These are phyloP conservation scores for Chaetomiaceae sp. DNA, from an alignment of 2,329 filamentous ascomycete genomes.

Conservation along the genomic window DNA sequence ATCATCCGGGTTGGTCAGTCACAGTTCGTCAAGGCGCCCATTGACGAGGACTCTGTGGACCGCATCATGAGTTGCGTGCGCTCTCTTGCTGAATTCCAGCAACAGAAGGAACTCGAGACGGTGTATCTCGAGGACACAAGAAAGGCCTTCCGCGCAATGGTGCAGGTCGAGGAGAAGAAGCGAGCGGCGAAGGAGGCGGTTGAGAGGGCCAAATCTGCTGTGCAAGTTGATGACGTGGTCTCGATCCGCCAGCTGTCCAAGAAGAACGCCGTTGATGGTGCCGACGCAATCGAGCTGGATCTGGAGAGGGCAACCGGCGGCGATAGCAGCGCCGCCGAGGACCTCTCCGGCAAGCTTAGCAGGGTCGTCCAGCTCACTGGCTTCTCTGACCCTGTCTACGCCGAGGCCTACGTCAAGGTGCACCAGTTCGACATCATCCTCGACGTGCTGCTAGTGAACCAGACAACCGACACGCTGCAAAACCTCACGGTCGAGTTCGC, in stretches of 20 bases:
- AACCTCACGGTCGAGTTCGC: constrained; percentile 97
- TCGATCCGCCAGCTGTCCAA: constrained; percentile 87
- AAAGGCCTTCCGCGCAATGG: constrained; percentile 95
- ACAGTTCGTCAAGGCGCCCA: constrained; percentile 95
- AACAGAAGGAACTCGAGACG: constrained; percentile 84
- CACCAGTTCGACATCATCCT: constrained; percentile 98
- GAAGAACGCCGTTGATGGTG: constrained; percentile 76
- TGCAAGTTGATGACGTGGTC: constrained; percentile 94
- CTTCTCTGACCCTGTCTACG: constrained; percentile 96
- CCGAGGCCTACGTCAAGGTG: constrained; percentile 98
- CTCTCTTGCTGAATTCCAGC: constrained; percentile 79
- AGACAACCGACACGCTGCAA: constrained; percentile 92
- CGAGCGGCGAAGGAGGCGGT: constrained; percentile 88
- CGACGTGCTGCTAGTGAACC: constrained; percentile 93
- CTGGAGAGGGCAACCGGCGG: constrained; percentile 92
- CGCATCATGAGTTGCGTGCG: constrained; percentile 97
- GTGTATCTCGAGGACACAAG: constrained; percentile 93
- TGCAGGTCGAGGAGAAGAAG: constrained; percentile 96
- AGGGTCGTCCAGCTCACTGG: constrained; percentile 95
- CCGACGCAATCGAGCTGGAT: constrained; percentile 82
- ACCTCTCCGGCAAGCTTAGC: constrained; percentile 88
- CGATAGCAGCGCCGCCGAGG: constrained; percentile 69
- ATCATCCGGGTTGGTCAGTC: constrained; percentile 97
- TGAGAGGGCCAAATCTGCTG: constrained; percentile 86
- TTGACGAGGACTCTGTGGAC: constrained; percentile 97